A percentile compares a stretch with the other conserved stretches of the same genome.
These are phyloP conservation scores for Cladophialophora psammophila DNA, from an alignment of 2,329 filamentous ascomycete species.

Conservation along the genomic window DNA sequence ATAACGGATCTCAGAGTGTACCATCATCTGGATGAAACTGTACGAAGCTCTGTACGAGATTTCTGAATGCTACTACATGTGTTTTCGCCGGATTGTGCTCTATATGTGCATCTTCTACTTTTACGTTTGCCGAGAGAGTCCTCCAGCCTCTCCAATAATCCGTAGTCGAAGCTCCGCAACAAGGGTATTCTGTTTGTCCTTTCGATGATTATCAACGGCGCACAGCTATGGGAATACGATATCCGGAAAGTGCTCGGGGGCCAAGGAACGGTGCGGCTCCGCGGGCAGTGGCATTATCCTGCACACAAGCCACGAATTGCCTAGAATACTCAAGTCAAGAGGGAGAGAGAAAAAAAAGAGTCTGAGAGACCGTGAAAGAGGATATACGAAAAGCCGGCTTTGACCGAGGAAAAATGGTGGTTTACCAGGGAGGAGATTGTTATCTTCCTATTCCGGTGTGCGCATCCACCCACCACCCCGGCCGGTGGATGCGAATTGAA, in stretches of 20 bases:
- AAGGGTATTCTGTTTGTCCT: background rate
- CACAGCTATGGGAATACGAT: background rate
- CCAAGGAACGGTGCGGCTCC: conserved; percentile 23
- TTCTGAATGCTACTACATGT: conserved; percentile 10
- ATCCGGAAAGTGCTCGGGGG: conserved; percentile 3
- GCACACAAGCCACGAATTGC: background rate
- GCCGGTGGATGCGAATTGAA: background rate
- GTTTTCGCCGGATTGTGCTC: background rate
- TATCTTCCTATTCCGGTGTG: conserved; percentile 17
- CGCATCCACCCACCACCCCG: background rate
- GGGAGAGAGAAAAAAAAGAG: background rate
- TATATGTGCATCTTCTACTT: background rate
- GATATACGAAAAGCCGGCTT: conserved; percentile 19
- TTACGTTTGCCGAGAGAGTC: background rate
- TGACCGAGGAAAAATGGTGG: background rate
- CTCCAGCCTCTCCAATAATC: background rate
- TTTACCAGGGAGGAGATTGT: conserved; percentile 16
- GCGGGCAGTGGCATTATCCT: conserved; percentile 15
- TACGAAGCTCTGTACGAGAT: conserved; percentile 12
- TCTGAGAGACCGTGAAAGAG: background rate
- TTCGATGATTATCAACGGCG: background rate
- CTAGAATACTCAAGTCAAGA: background rate
- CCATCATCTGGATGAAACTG: conserved; percentile 12
- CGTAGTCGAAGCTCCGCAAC: background rate
- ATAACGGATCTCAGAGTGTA: conserved; percentile 8